A percentile compares a stretch with the other conserved stretches of the same genome.
These are phyloP conservation scores for Candida vaughaniae DNA, from an alignment of 805 yeast genomes.

Conservation along the genomic window DNA sequence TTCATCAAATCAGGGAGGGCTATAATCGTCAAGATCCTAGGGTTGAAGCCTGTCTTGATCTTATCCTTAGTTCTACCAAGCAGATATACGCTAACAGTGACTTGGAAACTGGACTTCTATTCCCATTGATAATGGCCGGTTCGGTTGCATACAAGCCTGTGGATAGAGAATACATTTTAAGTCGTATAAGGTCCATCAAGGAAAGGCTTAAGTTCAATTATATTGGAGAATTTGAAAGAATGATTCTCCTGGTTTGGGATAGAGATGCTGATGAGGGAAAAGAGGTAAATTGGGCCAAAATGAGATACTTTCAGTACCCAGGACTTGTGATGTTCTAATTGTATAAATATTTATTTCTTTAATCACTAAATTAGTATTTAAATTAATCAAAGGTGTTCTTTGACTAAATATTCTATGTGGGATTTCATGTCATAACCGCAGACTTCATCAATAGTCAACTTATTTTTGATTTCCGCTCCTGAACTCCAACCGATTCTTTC, in stretches of 20 bases:
- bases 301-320: slow-evolving; percentile 24
- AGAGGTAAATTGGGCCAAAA: slow-evolving; percentile 28
- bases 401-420: slow-evolving; percentile 18
- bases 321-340: slow-evolving; percentile 29
- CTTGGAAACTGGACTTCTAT: slow-evolving; percentile 24
- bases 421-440: slow-evolving; percentile 29
- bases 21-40: slow-evolving; percentile 23
- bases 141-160: slow-evolving; percentile 19
- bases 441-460: slow-evolving; percentile 29
- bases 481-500: slow-evolving; percentile 31
- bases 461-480: slow-evolving; percentile 14
- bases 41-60: slow-evolving; percentile 20
- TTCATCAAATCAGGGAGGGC: slow-evolving; percentile 27
- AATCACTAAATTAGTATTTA: neutral
- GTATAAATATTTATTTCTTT: neutral
- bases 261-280: slow-evolving; percentile 21
- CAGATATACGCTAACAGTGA: slow-evolving; percentile 18
- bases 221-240: slow-evolving; percentile 22
- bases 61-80: slow-evolving; percentile 20
- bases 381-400: neutral
- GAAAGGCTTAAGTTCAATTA: slow-evolving; percentile 22
- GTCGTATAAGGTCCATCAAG: slow-evolving; percentile 18
- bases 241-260: slow-evolving; percentile 22
- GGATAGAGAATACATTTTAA: slow-evolving; percentile 20
- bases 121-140: slow-evolving; percentile 28